Evolutionary conservation across 2,329 filamentous ascomycete species (phyloP).

Genomic region (Xylariomycetidae sp.): DNA sequence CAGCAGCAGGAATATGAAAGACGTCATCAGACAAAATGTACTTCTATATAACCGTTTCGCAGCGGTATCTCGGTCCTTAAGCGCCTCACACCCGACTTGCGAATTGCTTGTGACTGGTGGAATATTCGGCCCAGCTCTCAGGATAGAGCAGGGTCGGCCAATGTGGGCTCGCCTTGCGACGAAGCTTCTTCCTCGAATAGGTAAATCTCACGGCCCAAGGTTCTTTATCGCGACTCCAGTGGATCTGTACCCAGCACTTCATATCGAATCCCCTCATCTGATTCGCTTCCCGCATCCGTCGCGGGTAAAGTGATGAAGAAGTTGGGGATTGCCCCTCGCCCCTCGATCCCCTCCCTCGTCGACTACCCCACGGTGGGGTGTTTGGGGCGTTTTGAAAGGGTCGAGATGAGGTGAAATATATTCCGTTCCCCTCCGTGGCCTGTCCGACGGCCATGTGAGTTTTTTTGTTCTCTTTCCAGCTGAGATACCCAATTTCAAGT

Average conservation of each 20-base stretch:
- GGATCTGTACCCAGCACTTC: too few species aligned
- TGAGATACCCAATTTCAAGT: background rate
- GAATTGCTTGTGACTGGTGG: slow-evolving; percentile 35
- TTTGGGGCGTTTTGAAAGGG: too few species aligned
- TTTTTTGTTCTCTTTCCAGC: too few species aligned
- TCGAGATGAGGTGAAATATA: background rate
- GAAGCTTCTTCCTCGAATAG: slow-evolving; percentile 4
- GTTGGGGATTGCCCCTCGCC: too few species aligned
- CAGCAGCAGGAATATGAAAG: too few species aligned
- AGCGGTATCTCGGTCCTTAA: background rate
- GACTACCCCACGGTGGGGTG: slow-evolving; percentile 7
- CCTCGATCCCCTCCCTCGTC: slow-evolving; percentile 9
- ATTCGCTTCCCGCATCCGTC: slow-evolving; percentile 1
- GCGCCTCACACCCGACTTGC: slow-evolving; percentile 8
- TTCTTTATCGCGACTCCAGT: slow-evolving; percentile 2
- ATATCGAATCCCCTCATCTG: background rate
- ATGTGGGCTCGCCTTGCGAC: slow-evolving; percentile 8
- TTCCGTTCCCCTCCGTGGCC: too few species aligned
- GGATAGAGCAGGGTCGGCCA: slow-evolving; percentile 15
- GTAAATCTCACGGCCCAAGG: slow-evolving; percentile 1
- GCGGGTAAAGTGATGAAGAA: slow-evolving; percentile 7
- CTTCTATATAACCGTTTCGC: slow-evolving; percentile 7
- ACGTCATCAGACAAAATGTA: too few species aligned
- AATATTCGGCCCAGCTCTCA: slow-evolving; percentile 24
- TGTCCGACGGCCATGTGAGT: too few species aligned